Evolutionary conservation across 257 asterid genomes (phyloP), one percentile per base, ranked within the genome.

Genomic region (Solanum raphanifolium): DNA sequence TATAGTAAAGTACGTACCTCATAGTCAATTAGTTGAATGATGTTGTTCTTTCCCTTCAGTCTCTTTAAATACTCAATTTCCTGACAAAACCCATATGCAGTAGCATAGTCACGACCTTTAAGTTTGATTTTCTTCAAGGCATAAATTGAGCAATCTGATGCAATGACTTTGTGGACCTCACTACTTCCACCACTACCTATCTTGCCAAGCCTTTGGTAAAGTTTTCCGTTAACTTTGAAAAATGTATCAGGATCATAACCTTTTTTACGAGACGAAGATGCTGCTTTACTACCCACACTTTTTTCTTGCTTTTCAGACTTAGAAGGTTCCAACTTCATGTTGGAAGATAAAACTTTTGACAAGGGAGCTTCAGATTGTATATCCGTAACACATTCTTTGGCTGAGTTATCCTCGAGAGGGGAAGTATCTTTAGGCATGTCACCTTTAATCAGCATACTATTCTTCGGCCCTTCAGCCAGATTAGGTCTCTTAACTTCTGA

Each of bases 161-260:
- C 93, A 90, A 97, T 97, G 87, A 96, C 99, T 88, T 97, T 97
- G 95, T 97, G 99, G 89, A 97, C 99, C 92, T 97, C 99, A 88
- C 99, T 97, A 91, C 99, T 95, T 84, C 99, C 99, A 85, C 99
- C 99, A 83, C 99, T 97, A 62, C 99, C 99, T 68, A 97, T 97
- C 95, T 97, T 97, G 65, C 99, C 99, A 86, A 97, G 99, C 90
- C 97, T 94, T 90, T 97, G 99, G 89, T 97, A 97, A 88, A 93
- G 94, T 94, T 96, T 97, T 23, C 98, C 99, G 34, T 97, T 97
- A 71, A 97, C 99, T 92, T 94, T 97, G 91, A 97, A 97, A 92
- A 95, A 97, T 87, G 92, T 87, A 90, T 97, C 99, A 84, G 98
- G 93, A 89, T 97, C 98, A 90, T 93, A 93, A 87, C 93, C 95